Evolutionary conservation across 176 grass and related monocot genomes (phyloP).

Genomic region (Lolium rigidum): DNA sequence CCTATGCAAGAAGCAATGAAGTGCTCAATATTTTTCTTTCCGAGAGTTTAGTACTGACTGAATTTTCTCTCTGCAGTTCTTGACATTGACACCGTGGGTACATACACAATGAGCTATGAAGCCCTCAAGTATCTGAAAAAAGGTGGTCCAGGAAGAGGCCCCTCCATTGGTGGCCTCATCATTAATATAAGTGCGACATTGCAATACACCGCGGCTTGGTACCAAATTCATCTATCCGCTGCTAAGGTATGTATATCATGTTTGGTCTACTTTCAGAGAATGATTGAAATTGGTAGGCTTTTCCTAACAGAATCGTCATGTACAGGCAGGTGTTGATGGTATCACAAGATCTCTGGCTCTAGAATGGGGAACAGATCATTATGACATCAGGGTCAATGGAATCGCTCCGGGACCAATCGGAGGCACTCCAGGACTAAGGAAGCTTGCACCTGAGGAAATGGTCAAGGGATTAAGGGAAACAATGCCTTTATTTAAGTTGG

Average conservation of each 20-base stretch:
- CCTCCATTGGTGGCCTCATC: slow-evolving; percentile 74
- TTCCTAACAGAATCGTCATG: slow-evolving; percentile 13
- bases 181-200: slow-evolving; percentile 92
- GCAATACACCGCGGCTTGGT: slow-evolving; percentile 91
- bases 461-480: slow-evolving; percentile 34
- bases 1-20: background rate
- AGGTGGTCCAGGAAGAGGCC: slow-evolving; percentile 65
- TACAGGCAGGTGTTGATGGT: slow-evolving; percentile 91
- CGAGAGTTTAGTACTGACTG: slow-evolving; percentile 26
- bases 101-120: slow-evolving; percentile 91
- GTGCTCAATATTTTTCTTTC: background rate
- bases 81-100: slow-evolving; percentile 92
- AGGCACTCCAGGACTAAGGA: slow-evolving; percentile 88
- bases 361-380: slow-evolving; percentile 99
- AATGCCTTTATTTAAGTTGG: slow-evolving; percentile 75
- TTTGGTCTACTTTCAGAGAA: background rate
- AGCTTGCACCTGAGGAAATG: slow-evolving; percentile 96
- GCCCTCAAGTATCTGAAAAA: slow-evolving; percentile 90
- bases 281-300: slow-evolving; percentile 3
- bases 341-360: slow-evolving; percentile 87
- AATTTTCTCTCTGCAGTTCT: slow-evolving; percentile 58
- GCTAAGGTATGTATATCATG: slow-evolving; percentile 68
- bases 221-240: slow-evolving; percentile 88
- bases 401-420: slow-evolving; percentile 86
- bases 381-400: slow-evolving; percentile 88